A percentile compares a stretch with the other conserved stretches of the same genome.
Conservation (phyloP, 306 rosid species). For the Boehmeria nivea region DNA sequence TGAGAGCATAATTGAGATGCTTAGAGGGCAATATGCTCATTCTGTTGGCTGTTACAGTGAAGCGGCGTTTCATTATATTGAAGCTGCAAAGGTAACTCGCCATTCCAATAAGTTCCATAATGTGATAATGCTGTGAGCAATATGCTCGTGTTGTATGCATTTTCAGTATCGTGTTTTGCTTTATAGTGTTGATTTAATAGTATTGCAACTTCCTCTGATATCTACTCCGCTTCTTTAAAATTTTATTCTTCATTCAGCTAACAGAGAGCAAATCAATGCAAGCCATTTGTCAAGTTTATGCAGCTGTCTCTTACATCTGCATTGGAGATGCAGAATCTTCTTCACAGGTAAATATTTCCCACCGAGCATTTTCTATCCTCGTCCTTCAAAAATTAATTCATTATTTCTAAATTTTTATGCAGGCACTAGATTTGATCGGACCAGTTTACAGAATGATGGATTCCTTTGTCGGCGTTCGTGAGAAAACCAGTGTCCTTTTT, state of each 20-base stretch:
- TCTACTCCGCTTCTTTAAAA: conserved; percentile 19
- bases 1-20: conserved; percentile 91
- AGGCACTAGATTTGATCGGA: conserved; percentile 93
- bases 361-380: too few species aligned
- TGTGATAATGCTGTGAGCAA: conserved; percentile 16
- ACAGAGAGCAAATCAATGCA: conserved; percentile 93
- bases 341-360: conserved; percentile 54
- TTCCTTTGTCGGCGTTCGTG: conserved; percentile 96
- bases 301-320: conserved; percentile 90
- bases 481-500: conserved; percentile 86
- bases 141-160: conserved; percentile 14
- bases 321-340: conserved; percentile 96
- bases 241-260: conserved; percentile 43
- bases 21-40: conserved; percentile 95
- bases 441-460: conserved; percentile 89
- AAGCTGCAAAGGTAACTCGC: conserved; percentile 71
- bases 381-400: conserved; percentile 3
- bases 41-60: conserved; percentile 79
- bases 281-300: conserved; percentile 86
- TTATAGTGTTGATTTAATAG: background rate
- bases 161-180: background rate
- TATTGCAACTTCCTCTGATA: conserved; percentile 19
- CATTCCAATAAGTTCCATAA: conserved; percentile 10
- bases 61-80: conserved; percentile 82
- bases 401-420: conserved; percentile 32